Base-by-base conservation (phyloP, 495 filamentous ascomycete species). In the Aspergillus nidulans region DNA sequence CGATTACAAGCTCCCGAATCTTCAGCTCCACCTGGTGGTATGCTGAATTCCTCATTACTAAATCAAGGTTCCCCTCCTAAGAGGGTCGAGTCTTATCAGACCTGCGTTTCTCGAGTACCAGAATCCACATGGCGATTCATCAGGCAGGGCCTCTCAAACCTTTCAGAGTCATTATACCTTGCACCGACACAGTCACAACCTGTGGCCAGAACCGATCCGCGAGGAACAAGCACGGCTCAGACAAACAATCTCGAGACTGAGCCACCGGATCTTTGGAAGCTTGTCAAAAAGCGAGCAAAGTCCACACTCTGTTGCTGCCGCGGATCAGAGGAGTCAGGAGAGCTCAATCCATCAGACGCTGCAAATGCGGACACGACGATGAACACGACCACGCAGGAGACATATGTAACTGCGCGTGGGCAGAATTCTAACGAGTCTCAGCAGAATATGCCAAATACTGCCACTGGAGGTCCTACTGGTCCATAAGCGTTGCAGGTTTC, bases 401-500 rank as follows among this genome's bases (percentile, higher is more conserved):
- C 68, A 1, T 71, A 67, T 58, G 30, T 60, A 13, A 73, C 70
- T 25, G 70, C 70, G 3, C 55, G 44, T 9, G 67, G 59, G 39
- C 51, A 55, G 8, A 8, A 41, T 13, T 56, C 52, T 20, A 28
- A 60, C 28, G 64, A 63, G 2, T 54, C 43, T 48, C 51, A 50
- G 26, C 28, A 42, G 34, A 23, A 41, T 16, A 50, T 16, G 10
- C 7, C 36, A 12, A 8, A 3, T 13, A 16, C 13, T 34, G 19
- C 12, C 20, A 7, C 36, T 18, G 23, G 32, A 39, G 40, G 38
- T 3, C 46, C 51, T 4, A 2, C 54, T 15, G n/a, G 19, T 9
- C 41, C 24, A 42, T 53, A 49, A 52, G 13, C 38, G 30, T 46
- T 44, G 12, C n/a, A 18, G 26, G 10, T 46, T 6, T 28, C 20